A percentile compares a stretch with the other conserved stretches of the same genome.
These are phyloP conservation scores for Eucalyptus melliodora DNA, from an alignment of 345 rosid genomes.

Conservation along the genomic window DNA sequence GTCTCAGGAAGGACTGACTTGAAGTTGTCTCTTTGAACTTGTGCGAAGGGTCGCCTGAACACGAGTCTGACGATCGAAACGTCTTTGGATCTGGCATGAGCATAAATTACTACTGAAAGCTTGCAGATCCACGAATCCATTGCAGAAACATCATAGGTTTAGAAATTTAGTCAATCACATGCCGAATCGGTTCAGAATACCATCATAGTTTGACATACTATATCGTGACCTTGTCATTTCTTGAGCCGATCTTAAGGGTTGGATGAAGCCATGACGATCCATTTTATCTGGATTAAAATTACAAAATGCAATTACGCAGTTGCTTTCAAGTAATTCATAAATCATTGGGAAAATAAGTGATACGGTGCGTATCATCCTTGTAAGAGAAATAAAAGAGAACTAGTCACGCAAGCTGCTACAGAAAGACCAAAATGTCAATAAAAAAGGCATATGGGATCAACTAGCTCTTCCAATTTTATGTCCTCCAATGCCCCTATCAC, in stretches of 20 bases:
- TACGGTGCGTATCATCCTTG: background rate
- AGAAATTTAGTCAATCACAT: background rate
- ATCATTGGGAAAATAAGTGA: background rate
- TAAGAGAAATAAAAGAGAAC: background rate
- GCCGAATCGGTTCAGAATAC: background rate
- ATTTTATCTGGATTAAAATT: background rate
- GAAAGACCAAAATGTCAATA: background rate
- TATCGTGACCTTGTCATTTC: background rate
- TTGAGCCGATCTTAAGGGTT: background rate
- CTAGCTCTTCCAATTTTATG: background rate
- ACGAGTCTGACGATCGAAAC: background rate
- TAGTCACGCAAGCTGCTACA: background rate
- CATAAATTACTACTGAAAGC: background rate
- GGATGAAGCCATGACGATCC: fast-evolving
- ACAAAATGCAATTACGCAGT: background rate
- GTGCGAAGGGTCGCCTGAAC: background rate
- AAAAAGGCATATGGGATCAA: background rate
- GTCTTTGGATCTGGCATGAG: background rate
- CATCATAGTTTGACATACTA: background rate
- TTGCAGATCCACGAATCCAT: background rate
- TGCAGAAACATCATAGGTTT: background rate
- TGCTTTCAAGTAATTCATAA: background rate
- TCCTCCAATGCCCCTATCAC: background rate
- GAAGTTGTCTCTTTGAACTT: background rate
- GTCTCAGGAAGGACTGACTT: background rate